Conservation (phyloP, 768 basidiomycete species). For the Naganishia friedmannii region DNA sequence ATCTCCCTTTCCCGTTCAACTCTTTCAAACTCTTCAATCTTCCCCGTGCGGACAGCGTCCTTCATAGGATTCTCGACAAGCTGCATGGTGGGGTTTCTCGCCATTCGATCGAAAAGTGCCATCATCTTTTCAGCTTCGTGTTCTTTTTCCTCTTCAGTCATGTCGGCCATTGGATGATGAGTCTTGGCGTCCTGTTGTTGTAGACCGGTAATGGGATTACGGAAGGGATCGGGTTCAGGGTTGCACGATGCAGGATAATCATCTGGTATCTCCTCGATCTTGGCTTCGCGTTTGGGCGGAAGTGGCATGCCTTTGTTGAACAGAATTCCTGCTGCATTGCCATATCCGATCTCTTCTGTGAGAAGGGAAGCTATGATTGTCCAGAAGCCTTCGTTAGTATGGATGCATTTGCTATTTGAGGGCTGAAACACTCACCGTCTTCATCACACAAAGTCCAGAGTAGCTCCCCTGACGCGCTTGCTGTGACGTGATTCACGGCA, state of each 20-base stretch:
- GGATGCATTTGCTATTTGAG: neutral
- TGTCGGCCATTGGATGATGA: slow-evolving; percentile 48
- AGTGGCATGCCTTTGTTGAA: slow-evolving; percentile 75
- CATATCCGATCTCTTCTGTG: slow-evolving; percentile 70
- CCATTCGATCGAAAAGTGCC: slow-evolving; percentile 83
- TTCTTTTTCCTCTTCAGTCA: slow-evolving; percentile 96
- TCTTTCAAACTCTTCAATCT: slow-evolving; percentile 12
- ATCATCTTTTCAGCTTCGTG: slow-evolving; percentile 87
- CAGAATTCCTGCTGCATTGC: slow-evolving; percentile 90
- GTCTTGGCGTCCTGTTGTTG: neutral
- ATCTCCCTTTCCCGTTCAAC: slow-evolving; percentile 3
- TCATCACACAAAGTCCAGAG: slow-evolving; percentile 77
- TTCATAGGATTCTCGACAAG: slow-evolving; percentile 21
- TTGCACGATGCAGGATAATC: neutral
- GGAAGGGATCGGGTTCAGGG: neutral
- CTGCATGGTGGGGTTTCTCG: slow-evolving; percentile 57
- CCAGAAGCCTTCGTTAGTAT: neutral
- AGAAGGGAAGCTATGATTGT: neutral
- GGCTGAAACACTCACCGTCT: slow-evolving; percentile 57
- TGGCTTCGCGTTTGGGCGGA: slow-evolving; percentile 37
- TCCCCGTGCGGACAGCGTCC: slow-evolving; percentile 9
- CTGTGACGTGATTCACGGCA: slow-evolving; percentile 69
- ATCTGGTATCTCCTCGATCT: slow-evolving; percentile 39
- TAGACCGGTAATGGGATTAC: slow-evolving; percentile 23
- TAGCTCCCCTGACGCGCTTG: slow-evolving; percentile 79